Base-by-base conservation (phyloP, 768 basidiomycete species). In the Ramaria sp. region DNA sequence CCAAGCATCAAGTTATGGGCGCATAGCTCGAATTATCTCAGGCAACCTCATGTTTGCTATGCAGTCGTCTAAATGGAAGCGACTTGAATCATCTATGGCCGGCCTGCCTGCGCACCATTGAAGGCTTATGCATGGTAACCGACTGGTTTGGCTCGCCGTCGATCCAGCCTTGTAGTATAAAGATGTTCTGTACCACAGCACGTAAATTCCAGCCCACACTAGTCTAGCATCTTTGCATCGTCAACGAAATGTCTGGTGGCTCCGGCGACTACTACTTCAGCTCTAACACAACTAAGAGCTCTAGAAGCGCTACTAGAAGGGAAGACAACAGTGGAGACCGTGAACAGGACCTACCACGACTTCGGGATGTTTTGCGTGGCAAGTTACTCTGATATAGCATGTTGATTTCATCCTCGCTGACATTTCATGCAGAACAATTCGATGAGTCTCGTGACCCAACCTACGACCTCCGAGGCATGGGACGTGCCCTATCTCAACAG, bases 341-440 rank as follows among this genome's bases (percentile, higher is more conserved):
- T 38, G 30, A 49, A n/a, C 55, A 50, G 42, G 55, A 49, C 20
- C 37, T 57, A 20, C 55, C 55, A 27, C 55, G 22, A 37, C 42
- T 57, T 57, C 45, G 55, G 11, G 55, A 57, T 41, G 55, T 57
- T 47, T 19, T 57, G 30, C 46, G 46, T 57, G 55, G 55, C 47
- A 50, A 30, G 30, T 47, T 22, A 20, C 41, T 31, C 27, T 43
- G 22, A 45, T 30, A 6, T 11, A 24, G 15, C 13, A 17, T 43
- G 24, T 49, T 12, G 31, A 22, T 39, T 22, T 47, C 37, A 27
- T 17, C 31, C 13, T 27, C 19, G 48, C 37, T 47, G 7, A 45
- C 45, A 54, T 49, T 15, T 17, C 42, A 34, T 20, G 5, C 31
- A 57, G 55, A 57, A 11, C 55, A 57, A 49, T 50, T 57, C 31